Conservation (phyloP, 148 eudicot genomes). For the Gaultheria prostrata region DNA sequence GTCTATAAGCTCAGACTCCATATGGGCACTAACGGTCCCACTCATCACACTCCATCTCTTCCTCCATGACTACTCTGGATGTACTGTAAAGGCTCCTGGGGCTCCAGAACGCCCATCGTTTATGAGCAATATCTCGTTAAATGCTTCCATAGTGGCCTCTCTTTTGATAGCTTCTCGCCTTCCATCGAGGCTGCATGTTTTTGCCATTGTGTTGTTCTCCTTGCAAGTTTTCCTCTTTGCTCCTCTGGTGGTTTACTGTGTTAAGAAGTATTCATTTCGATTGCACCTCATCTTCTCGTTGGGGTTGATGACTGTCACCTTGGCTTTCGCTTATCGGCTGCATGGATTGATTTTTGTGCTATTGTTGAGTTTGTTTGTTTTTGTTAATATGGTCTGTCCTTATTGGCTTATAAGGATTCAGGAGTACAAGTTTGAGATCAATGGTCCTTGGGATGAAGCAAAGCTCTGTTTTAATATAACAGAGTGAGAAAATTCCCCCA, state of each 20-base stretch:
- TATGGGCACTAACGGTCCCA: conserved; percentile 70
- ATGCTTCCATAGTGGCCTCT: conserved; percentile 63
- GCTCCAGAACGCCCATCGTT: conserved; percentile 54
- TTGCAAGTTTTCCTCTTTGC: conserved; percentile 63
- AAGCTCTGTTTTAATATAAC: conserved; percentile 5
- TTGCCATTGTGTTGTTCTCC: conserved; percentile 49
- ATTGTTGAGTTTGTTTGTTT: conserved; percentile 55
- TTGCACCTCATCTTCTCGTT: conserved; percentile 68
- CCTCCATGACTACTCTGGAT: conserved; percentile 85
- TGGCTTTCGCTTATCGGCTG: conserved; percentile 50
- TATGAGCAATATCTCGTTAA: conserved; percentile 48
- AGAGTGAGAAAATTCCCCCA: neutral
- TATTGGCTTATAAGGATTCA: conserved; percentile 31
- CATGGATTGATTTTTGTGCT: conserved; percentile 61
- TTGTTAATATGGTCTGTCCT: conserved; percentile 76
- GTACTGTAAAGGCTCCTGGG: conserved; percentile 70
- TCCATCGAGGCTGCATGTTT: conserved; percentile 86
- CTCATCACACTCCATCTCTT: conserved; percentile 82
- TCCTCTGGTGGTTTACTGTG: conserved; percentile 67
- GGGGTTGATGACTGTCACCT: conserved; percentile 55
- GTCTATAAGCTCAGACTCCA: conserved; percentile 87
- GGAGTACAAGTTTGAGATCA: conserved; percentile 9
- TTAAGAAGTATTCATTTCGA: conserved; percentile 68
- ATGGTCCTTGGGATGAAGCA: conserved; percentile 10
- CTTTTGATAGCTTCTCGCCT: conserved; percentile 94